Evolutionary conservation across 108 stramenopile species (phyloP).

Genomic region (Skeletonema marinoi): DNA sequence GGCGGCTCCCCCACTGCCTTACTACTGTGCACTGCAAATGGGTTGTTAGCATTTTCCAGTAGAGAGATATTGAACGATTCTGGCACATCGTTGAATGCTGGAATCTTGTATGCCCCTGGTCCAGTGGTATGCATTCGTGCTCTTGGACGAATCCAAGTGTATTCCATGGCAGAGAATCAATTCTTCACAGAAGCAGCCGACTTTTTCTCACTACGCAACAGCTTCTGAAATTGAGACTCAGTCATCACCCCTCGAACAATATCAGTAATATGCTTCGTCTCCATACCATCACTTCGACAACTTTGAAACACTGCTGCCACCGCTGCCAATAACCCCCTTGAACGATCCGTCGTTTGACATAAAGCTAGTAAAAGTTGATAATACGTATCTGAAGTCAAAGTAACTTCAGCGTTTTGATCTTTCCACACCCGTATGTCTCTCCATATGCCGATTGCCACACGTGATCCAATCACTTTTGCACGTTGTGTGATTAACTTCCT

Average conservation of each 20-base stretch:
- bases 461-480: slow-evolving; percentile 25
- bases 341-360: slow-evolving; percentile 26
- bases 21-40: slow-evolving; percentile 92
- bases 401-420: neutral
- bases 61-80: slow-evolving; percentile 89
- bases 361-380: slow-evolving; percentile 11
- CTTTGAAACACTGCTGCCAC: slow-evolving; percentile 14
- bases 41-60: slow-evolving; percentile 84
- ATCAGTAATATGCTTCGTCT: slow-evolving; percentile 9
- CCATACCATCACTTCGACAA: slow-evolving; percentile 32
- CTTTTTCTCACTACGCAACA: neutral
- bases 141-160: slow-evolving; percentile 87
- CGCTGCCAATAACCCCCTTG: slow-evolving; percentile 5
- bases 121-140: slow-evolving; percentile 88
- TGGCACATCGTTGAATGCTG: slow-evolving; percentile 94
- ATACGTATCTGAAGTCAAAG: slow-evolving; percentile 21
- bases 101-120: slow-evolving; percentile 97
- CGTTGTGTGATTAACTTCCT: neutral
- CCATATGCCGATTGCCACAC: slow-evolving; percentile 27
- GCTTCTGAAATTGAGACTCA: slow-evolving; percentile 11
- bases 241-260: slow-evolving; percentile 18
- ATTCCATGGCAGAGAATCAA: too few relatives aligned
- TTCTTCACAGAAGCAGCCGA: too few relatives aligned
- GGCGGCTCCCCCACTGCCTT: slow-evolving; percentile 97
- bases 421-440: slow-evolving; percentile 1